Conservation (phyloP, 2,329 filamentous ascomycete species). For the Diaporthe citriasiana region DNA sequence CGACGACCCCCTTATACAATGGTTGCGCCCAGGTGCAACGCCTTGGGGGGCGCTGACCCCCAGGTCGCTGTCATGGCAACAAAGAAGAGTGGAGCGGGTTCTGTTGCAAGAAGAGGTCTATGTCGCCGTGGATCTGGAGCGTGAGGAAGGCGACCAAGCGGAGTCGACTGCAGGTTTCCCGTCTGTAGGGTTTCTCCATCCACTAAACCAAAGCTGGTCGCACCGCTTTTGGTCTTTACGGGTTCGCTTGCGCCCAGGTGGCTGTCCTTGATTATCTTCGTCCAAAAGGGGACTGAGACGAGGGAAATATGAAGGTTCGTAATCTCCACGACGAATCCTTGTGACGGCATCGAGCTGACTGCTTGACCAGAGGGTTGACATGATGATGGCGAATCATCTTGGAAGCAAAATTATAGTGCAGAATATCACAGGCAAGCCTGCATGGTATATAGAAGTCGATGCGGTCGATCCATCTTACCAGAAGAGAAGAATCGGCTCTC, state of each 20-base stretch:
- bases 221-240: background rate
- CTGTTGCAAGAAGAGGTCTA: background rate
- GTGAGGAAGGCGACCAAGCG: background rate
- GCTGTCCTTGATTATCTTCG: background rate
- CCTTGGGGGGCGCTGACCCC: background rate
- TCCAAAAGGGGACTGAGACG: background rate
- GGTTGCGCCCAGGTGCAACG: constrained; percentile 7
- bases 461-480: constrained; percentile 15
- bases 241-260: background rate
- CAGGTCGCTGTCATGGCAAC: constrained; percentile 5
- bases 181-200: background rate
- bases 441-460: constrained; percentile 14
- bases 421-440: background rate
- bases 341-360: background rate
- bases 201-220: background rate
- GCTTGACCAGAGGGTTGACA: background rate
- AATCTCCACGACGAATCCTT: background rate
- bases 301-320: background rate
- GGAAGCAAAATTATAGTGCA: background rate
- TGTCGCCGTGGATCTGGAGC: background rate
- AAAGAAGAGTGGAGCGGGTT: background rate
- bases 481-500: constrained; percentile 6
- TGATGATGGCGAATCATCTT: constrained; percentile 3
- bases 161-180: background rate
- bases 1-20: background rate